A percentile compares a stretch with the other conserved stretches of the same genome.
phyloP scores from a whole-genome alignment of 2,329 filamentous ascomycete genomes.

The Fusarium abutilonis region DNA sequence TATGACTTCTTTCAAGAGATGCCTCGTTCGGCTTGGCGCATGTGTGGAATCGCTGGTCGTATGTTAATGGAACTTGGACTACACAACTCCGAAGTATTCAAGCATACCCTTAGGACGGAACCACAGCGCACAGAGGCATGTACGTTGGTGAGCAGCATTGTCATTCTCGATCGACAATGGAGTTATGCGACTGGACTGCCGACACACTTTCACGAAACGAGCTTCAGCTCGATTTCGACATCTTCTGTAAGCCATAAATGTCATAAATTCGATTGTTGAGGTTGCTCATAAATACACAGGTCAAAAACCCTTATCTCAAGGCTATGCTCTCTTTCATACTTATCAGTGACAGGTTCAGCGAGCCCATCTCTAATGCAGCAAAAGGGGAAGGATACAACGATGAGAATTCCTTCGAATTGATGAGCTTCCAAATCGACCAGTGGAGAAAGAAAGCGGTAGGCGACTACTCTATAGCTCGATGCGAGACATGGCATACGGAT shows the following conservation, averaged over 20 bases:
- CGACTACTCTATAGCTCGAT: conserved; percentile 13
- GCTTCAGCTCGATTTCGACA: conserved; percentile 27
- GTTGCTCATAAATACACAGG: background rate
- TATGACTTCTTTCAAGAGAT: conserved; percentile 44
- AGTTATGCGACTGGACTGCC: conserved; percentile 30
- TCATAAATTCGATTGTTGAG: rapidly evolving
- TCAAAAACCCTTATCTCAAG: conserved; percentile 26
- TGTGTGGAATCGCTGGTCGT: conserved; percentile 43
- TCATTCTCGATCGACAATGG: conserved; percentile 24
- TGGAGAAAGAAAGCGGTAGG: conserved; percentile 43
- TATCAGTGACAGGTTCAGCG: conserved; percentile 27
- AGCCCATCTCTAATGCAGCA: conserved; percentile 19
- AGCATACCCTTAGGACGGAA: conserved; percentile 27
- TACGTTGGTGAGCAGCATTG: conserved; percentile 20
- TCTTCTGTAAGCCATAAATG: conserved; percentile 8
- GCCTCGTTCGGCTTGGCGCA: conserved; percentile 41
- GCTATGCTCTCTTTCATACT: conserved; percentile 33
- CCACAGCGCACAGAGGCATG: conserved; percentile 16
- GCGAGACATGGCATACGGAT: conserved; percentile 14
- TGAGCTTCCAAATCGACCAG: conserved; percentile 46
- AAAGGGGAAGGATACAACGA: conserved; percentile 38
- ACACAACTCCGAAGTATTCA: conserved; percentile 41
- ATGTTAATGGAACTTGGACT: conserved; percentile 45
- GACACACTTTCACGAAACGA: conserved; percentile 26
- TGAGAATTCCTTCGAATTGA: conserved; percentile 43